Evolutionary conservation across 495 filamentous ascomycete genomes (phyloP).

Genomic region (Penicillium bialowiezense): DNA sequence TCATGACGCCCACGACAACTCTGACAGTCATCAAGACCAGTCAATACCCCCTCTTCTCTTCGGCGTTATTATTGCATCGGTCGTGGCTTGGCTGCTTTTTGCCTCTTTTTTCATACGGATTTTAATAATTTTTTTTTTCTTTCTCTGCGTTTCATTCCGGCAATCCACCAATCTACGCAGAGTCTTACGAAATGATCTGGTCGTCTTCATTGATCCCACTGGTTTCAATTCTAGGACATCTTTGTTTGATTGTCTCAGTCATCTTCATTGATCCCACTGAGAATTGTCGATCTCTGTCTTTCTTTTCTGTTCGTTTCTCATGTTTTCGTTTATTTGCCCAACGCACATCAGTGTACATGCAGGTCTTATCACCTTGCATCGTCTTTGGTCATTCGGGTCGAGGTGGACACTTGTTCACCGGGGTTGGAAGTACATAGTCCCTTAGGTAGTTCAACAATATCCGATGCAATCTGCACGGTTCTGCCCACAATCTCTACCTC

Average conservation of each 20-base stretch:
- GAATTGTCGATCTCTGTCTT: conserved; percentile 5
- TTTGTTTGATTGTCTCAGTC: conserved; percentile 24
- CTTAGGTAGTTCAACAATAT: conserved; percentile 3
- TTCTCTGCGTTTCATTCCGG: neutral
- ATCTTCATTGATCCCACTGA: conserved; percentile 40
- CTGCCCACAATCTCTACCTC: no score
- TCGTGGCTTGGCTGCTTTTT: neutral
- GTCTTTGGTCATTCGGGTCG: conserved; percentile 13
- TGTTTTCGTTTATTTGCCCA: conserved; percentile 3
- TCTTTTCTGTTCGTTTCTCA: conserved; percentile 3
- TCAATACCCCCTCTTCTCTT: conserved; percentile 6
- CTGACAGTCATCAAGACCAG: conserved; percentile 2
- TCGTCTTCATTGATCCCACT: conserved; percentile 40
- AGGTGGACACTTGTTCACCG: conserved; percentile 7
- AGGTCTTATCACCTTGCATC: conserved; percentile 9
- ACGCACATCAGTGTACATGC: conserved; percentile 11
- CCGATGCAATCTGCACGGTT: neutral
- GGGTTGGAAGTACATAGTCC: conserved; percentile 8
- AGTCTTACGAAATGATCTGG: conserved; percentile 13
- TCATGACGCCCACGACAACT: conserved; percentile 4
- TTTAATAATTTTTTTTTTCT: neutral
- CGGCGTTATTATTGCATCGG: neutral
- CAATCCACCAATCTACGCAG: conserved; percentile 7
- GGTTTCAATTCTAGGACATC: conserved; percentile 8
- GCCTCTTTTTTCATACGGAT: conserved; percentile 3